These are phyloP conservation scores for Chrysosporium keratinophilum DNA, from an alignment of 2,329 filamentous ascomycete species.

Conservation along the genomic window DNA sequence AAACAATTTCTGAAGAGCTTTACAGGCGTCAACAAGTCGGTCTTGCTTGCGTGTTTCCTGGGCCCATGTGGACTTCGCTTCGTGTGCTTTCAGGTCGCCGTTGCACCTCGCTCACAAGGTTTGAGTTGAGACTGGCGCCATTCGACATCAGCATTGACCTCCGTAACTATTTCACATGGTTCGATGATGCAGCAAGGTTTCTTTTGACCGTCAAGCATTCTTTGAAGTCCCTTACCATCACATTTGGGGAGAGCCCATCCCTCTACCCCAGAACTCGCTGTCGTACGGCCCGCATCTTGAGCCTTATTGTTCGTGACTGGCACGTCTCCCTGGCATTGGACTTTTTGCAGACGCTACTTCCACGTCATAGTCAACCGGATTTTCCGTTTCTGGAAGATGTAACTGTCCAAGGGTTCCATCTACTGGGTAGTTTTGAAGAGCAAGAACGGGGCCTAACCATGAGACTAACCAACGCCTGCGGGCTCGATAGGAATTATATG, in stretches of 20 bases:
- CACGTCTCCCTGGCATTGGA: not conserved
- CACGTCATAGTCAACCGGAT: not conserved
- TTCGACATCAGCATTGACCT: not conserved
- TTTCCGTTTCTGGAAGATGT: constrained; percentile 1
- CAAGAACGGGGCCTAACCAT: not conserved
- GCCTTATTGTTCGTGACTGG: not conserved
- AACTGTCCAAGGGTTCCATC: not conserved
- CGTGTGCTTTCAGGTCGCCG: constrained; percentile 1
- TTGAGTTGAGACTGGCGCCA: constrained; percentile 7
- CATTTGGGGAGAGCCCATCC: not conserved
- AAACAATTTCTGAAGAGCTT: constrained; percentile 5
- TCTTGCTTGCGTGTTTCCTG: constrained; percentile 4
- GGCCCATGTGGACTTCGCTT: constrained; percentile 12
- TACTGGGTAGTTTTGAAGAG: not conserved
- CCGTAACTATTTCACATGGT: constrained; percentile 8
- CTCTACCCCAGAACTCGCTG: not conserved
- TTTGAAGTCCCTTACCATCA: constrained; percentile 7
- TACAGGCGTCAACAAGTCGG: constrained; percentile 8
- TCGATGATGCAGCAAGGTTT: constrained; percentile 2
- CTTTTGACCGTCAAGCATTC: constrained; percentile 1
- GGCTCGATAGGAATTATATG: not conserved
- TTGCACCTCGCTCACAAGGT: constrained; percentile 6
- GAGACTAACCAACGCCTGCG: not conserved
- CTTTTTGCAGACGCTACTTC: constrained; percentile 2
- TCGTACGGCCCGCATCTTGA: not conserved